A percentile compares a stretch with the other conserved stretches of the same genome.
phyloP scores from a whole-genome alignment of 768 basidiomycete genomes.

The Mrakia gelida region DNA sequence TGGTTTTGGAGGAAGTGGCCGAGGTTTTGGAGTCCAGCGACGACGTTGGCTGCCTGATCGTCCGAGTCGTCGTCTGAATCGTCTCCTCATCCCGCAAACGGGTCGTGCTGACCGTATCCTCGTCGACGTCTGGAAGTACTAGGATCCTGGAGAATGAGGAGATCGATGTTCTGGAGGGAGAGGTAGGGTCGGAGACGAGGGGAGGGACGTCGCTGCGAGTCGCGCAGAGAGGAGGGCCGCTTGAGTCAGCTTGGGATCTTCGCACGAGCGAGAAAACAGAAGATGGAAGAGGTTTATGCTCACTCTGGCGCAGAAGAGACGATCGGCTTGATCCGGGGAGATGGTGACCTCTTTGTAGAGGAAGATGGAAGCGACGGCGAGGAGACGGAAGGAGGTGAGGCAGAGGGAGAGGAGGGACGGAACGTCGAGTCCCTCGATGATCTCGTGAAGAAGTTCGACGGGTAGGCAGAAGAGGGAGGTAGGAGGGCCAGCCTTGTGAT shows the following conservation, averaged over 20 bases:
- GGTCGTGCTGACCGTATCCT: no score
- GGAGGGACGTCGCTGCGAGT: not conserved
- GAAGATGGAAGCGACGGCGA: not conserved
- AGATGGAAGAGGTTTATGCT: not conserved
- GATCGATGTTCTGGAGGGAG: not conserved
- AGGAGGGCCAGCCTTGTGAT: not conserved
- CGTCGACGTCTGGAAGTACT: no score
- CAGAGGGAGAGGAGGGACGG: constrained; percentile 2
- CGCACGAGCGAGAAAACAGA: not conserved
- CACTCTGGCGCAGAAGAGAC: not conserved
- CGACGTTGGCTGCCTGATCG: not conserved
- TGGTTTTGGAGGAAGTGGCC: not conserved
- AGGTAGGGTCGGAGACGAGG: not conserved
- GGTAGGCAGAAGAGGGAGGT: not conserved
- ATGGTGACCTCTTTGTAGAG: not conserved
- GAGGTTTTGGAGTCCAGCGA: not conserved
- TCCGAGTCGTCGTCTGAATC: not conserved
- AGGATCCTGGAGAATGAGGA: not conserved
- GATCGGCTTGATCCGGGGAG: not conserved
- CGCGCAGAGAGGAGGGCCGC: not conserved
- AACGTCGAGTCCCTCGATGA: not conserved
- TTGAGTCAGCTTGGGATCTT: not conserved
- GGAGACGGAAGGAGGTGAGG: not conserved
- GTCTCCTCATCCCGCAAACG: no score
- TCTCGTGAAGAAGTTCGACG: not conserved